Percentiles rank a stretch among this genome's conserved stretches.
Conservation (phyloP, 768 basidiomycete species). For the Rhizopogon sp. region DNA sequence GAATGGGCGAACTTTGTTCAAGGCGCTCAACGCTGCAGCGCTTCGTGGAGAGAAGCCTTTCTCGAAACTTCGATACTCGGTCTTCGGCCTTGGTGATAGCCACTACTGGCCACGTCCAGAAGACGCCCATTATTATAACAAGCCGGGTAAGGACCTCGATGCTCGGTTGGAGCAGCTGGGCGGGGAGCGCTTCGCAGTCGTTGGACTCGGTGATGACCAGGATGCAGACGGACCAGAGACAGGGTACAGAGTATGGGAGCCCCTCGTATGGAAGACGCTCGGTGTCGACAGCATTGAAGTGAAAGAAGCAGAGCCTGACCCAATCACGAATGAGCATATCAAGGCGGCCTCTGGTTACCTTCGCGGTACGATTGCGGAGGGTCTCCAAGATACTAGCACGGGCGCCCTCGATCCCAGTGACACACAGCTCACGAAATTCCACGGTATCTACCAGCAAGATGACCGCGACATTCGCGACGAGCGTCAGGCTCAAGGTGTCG, state of each 20-base stretch:
- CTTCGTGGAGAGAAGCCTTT: conserved; percentile 49
- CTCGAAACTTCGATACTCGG: conserved; percentile 65
- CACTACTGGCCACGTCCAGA: conserved; percentile 99
- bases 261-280: conserved; percentile 86
- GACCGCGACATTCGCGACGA: conserved; percentile 98
- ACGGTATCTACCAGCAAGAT: conserved; percentile 94
- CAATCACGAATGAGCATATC: conserved; percentile 99
- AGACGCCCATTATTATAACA: conserved; percentile 98
- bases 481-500: conserved; percentile 84
- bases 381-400: conserved; percentile 78
- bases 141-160: conserved; percentile 88
- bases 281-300: conserved; percentile 89
- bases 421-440: conserved; percentile 96
- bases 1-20: conserved; percentile 89
- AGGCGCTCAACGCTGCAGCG: conserved; percentile 67
- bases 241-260: conserved; percentile 96
- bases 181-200: conserved; percentile 62
- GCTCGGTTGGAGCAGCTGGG: conserved; percentile 74
- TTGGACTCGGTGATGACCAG: conserved; percentile 95
- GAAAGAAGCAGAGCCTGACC: conserved; percentile 88
- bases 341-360: conserved; percentile 93
- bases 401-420: conserved; percentile 91
- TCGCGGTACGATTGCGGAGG: conserved; percentile 92
- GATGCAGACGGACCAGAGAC: conserved; percentile 95
- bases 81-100: conserved; percentile 96